phyloP scores from a whole-genome alignment of 2,329 filamentous ascomycete species.

The Neocatenulostroma microsporum region DNA sequence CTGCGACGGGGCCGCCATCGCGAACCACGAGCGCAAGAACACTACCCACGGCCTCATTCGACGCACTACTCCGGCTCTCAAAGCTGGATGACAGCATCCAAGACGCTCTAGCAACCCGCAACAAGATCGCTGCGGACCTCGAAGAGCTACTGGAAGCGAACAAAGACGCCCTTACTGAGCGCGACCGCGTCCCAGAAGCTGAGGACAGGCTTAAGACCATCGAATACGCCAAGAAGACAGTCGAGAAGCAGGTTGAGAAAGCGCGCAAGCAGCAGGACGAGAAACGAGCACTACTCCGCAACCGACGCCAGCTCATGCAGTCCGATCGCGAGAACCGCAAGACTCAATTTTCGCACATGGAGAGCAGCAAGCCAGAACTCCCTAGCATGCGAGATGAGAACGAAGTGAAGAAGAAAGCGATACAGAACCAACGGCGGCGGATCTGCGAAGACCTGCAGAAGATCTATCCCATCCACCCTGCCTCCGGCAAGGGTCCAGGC shows the following conservation, averaged over 20 bases:
- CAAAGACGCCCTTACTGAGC: constrained; percentile 29
- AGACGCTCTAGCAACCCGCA: constrained; percentile 72
- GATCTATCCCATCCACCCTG: constrained; percentile 74
- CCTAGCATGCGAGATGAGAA: constrained; percentile 21
- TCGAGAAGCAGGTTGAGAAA: constrained; percentile 58
- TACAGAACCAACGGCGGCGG: constrained; percentile 75
- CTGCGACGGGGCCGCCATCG: constrained; percentile 10
- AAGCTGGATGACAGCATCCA: constrained; percentile 87
- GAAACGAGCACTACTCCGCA: constrained; percentile 56
- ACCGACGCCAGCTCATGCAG: constrained; percentile 60
- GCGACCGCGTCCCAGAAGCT: constrained; percentile 34
- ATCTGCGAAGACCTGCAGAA: constrained; percentile 74
- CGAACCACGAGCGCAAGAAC: constrained; percentile 33
- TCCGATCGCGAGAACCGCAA: constrained; percentile 31
- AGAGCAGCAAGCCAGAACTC: constrained; percentile 49
- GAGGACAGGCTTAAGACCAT: constrained; percentile 38
- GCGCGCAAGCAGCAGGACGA: constrained; percentile 59
- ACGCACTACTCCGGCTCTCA: constrained; percentile 75
- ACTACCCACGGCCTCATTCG: constrained; percentile 69
- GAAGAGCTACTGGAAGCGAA: constrained; percentile 43
- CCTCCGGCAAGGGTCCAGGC: constrained; percentile 48
- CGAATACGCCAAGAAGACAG: constrained; percentile 49
- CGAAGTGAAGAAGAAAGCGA: constrained; percentile 51
- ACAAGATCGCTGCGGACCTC: constrained; percentile 70
- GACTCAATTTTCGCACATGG: constrained; percentile 41